A percentile compares a stretch with the other conserved stretches of the same genome.
Evolutionary conservation across 305 asterid species (phyloP).

Genomic region (Fraxinus platypoda): DNA sequence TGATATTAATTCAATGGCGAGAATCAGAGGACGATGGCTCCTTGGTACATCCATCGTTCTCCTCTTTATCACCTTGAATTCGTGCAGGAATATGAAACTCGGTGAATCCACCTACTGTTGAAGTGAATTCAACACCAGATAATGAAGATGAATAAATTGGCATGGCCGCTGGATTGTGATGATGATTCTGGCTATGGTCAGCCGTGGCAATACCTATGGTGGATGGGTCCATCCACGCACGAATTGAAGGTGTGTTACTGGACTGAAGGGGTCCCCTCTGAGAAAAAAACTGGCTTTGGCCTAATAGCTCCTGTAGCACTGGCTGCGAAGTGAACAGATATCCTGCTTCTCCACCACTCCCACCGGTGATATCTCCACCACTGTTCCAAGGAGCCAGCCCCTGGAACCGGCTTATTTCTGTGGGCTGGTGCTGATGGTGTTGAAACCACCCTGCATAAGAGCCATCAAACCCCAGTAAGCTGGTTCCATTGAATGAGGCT

Average conservation of each 20-base stretch:
- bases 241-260: conserved; percentile 89
- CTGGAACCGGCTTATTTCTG: conserved; percentile 49
- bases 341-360: conserved; percentile 40
- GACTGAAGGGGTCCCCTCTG: conserved; percentile 99
- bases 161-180: conserved; percentile 37
- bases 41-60: conserved; percentile 87
- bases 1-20: conserved; percentile 60
- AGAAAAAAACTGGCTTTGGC: conserved; percentile 64
- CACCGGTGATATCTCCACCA: conserved; percentile 37
- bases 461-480: conserved; percentile 56
- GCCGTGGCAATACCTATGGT: conserved; percentile 37
- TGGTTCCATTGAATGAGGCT: conserved; percentile 31
- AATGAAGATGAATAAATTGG: conserved; percentile 56
- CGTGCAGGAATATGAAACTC: conserved; percentile 89
- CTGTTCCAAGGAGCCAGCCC: conserved; percentile 57
- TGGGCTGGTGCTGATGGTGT: conserved; percentile 43
- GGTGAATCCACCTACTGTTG: conserved; percentile 59
- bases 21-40: conserved; percentile 98
- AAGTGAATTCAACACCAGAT: conserved; percentile 54
- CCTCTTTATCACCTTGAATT: conserved; percentile 97
- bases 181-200: conserved; percentile 31
- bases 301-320: conserved; percentile 56
- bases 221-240: conserved; percentile 92
- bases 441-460: conserved; percentile 51
- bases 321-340: conserved; percentile 63